phyloP scores from a whole-genome alignment of 306 rosid genomes.

The Albizia julibrissin region DNA sequence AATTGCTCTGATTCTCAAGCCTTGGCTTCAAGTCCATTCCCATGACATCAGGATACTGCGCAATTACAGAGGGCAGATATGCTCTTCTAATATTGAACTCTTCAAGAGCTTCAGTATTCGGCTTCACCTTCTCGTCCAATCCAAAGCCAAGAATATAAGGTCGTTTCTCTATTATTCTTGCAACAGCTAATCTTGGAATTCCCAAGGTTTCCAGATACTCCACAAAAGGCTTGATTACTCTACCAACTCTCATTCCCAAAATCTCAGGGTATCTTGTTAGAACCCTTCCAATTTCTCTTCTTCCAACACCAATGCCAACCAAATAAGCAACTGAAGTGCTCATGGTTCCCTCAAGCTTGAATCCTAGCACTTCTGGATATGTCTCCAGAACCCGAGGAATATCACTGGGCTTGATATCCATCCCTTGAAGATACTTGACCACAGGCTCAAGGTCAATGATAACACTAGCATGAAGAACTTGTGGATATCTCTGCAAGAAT shows the following conservation, averaged over 20 bases:
- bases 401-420: constrained; percentile 83
- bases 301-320: constrained; percentile 87
- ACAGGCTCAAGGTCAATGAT: constrained; percentile 90
- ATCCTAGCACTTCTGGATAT: constrained; percentile 88
- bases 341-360: constrained; percentile 99
- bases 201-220: constrained; percentile 84
- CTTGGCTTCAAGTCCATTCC: constrained; percentile 74
- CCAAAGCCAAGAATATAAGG: constrained; percentile 92
- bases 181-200: constrained; percentile 83
- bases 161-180: constrained; percentile 83
- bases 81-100: constrained; percentile 67
- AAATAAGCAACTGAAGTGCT: constrained; percentile 94
- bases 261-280: constrained; percentile 87
- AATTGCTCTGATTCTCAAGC: constrained; percentile 61
- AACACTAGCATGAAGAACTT: constrained; percentile 96
- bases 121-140: constrained; percentile 75
- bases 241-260: constrained; percentile 95
- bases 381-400: constrained; percentile 86
- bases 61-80: constrained; percentile 71
- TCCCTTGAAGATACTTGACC: constrained; percentile 86
- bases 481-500: constrained; percentile 87
- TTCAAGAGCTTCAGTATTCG: constrained; percentile 72
- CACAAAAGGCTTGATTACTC: constrained; percentile 88
- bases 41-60: constrained; percentile 83
- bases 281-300: constrained; percentile 85